Evolutionary conservation across 163 green algal species (phyloP), one percentile per base, ranked within the genome.

Genomic region (Scenedesmus sp.): DNA sequence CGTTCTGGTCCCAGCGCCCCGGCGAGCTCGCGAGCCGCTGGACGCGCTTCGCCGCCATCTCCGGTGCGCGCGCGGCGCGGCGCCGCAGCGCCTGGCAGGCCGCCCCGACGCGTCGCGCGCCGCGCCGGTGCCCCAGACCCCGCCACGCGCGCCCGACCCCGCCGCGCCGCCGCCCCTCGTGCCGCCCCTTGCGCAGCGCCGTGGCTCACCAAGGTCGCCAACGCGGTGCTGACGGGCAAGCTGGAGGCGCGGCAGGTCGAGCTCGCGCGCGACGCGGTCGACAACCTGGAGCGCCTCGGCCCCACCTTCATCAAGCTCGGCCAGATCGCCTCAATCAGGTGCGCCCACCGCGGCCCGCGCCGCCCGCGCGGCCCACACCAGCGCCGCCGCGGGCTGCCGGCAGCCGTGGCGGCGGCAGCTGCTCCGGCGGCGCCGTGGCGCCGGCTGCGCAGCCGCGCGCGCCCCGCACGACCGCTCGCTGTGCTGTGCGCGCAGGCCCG

Each of bases 271-370:
- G 87, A 97, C 33, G 92, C 92, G 24, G 88, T 95, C 11, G 62
- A 92, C 58, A 96, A 97, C 75, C 78, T 98, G 66, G 92, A 96
- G 85, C 85, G 89, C 34, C 83, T 94, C 36, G 89, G 89, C 0
- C 83, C 85, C 7, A 88, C 85, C 24, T 94, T 91, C 44, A 92
- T 97, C 62, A 98, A 98, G 81, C 84, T 97, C 71, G 95, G 94
- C 0, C 95, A 98, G 84, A 97, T 97, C 69, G 82, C 97, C 75
- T 89, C 63, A 31, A 82, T n/a, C n/a, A n/a, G n/a, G n/a, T n/a
- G n/a, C n/a, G n/a, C n/a, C n/a, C n/a, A n/a, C n/a, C n/a, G n/a
- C n/a, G n/a, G n/a, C n/a, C n/a, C n/a, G n/a, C n/a, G n/a, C n/a
- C n/a, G n/a, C n/a, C n/a, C n/a, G n/a, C n/a, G n/a, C n/a, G n/a